Evolutionary conservation across 192 early-diverging fungal species (phyloP).

Genomic region (Coemansia sp.): DNA sequence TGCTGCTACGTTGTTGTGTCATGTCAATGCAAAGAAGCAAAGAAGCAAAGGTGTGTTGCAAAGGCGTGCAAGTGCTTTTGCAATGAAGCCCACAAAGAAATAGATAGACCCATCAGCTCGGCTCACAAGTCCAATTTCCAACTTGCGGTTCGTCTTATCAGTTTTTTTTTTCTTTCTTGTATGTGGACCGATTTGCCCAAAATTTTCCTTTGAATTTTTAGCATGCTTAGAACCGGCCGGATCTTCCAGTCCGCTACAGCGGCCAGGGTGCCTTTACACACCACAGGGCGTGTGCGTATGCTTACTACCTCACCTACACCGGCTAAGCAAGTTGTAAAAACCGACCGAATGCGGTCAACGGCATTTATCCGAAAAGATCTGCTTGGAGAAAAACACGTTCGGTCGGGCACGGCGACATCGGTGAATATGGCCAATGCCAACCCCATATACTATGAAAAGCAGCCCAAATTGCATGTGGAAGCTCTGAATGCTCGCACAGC

Average conservation of each 20-base stretch:
- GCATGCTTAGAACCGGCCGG: conserved; percentile 14
- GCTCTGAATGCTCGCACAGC: conserved; percentile 24
- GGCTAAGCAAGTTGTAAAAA: conserved; percentile 9
- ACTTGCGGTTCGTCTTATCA: too few species aligned
- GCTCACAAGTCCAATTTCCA: too few species aligned
- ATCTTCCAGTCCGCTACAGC: conserved; percentile 14
- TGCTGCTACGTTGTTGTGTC: not conserved
- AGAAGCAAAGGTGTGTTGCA: not conserved
- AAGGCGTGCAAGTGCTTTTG: too few species aligned
- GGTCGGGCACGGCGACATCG: conserved; percentile 31
- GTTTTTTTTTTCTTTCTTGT: too few species aligned
- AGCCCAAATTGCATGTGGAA: conserved; percentile 7
- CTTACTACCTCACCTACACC: conserved; percentile 6
- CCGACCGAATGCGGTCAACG: conserved; percentile 38
- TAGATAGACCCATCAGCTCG: too few species aligned
- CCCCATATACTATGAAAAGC: conserved; percentile 26
- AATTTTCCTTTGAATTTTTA: too few species aligned
- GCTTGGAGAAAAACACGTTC: conserved; percentile 7
- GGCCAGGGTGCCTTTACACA: conserved; percentile 1
- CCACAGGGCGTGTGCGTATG: conserved; percentile 1
- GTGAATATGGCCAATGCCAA: conserved; percentile 38
- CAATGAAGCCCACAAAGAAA: too few species aligned
- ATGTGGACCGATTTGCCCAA: too few species aligned
- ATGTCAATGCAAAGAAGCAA: conserved; percentile 1
- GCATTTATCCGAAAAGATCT: conserved; percentile 36